These are phyloP conservation scores for Ascomycota sp. DNA, from an alignment of 2,329 filamentous ascomycete species.

Conservation along the genomic window DNA sequence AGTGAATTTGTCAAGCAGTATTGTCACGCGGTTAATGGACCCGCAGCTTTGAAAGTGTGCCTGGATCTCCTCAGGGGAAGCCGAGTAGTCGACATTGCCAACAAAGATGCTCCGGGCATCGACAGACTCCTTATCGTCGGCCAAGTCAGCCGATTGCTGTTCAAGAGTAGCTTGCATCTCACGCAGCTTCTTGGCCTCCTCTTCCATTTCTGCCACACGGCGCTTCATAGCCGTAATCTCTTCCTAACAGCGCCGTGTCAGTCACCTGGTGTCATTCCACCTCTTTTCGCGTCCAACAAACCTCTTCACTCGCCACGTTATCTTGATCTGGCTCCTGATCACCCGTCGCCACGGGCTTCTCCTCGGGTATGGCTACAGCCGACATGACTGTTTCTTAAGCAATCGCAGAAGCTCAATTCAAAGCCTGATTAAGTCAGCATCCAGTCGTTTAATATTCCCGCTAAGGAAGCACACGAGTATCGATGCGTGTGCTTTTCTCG, in stretches of 20 bases:
- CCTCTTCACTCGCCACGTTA: conserved; percentile 14
- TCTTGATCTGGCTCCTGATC: conserved; percentile 11
- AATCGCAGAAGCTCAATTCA: not conserved
- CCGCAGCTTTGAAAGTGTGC: conserved; percentile 95
- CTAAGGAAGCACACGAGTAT: not conserved
- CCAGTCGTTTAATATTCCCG: not conserved
- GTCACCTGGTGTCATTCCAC: conserved; percentile 5
- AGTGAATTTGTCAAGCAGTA: conserved; percentile 92
- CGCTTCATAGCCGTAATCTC: conserved; percentile 78
- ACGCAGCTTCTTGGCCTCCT: conserved; percentile 66
- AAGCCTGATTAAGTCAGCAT: too few species aligned
- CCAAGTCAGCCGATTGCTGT: conserved; percentile 60
- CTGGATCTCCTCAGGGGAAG: conserved; percentile 89
- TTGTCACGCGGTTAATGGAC: conserved; percentile 94
- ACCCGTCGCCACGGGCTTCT: conserved; percentile 7
- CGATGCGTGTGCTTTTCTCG: too few species aligned
- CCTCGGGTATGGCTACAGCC: conserved; percentile 13
- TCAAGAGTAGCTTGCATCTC: conserved; percentile 79
- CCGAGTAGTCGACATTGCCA: conserved; percentile 94
- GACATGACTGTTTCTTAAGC: conserved; percentile 8
- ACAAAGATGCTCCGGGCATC: conserved; percentile 94
- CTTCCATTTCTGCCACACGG: conserved; percentile 76
- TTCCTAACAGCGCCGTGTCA: conserved; percentile 29
- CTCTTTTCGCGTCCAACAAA: conserved; percentile 13
- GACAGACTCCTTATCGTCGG: conserved; percentile 88